Evolutionary conservation across 176 grass and related monocot species (phyloP), one percentile per base, ranked within the genome.

Genomic region (Musa itinerans): DNA sequence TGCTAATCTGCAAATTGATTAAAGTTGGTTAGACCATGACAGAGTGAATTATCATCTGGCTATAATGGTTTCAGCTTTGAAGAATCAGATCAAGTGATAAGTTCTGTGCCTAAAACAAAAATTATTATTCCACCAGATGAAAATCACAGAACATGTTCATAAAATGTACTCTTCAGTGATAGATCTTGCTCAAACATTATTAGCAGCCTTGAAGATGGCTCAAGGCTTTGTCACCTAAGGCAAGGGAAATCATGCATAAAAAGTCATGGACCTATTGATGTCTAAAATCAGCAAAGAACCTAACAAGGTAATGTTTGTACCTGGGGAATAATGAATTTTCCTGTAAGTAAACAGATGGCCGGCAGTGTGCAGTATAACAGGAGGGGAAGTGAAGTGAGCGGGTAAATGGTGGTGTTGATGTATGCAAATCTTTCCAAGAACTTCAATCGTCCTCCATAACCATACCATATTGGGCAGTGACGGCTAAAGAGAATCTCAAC

Each of bases 361-460:
- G 71, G 71, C 53, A 74, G 53, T 2, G 71, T 74, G 26, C 71
- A 74, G 26, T 74, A 74, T 24, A 74, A 54, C 10, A 74, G 52
- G 52, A 74, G 71, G 12, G 71, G 71, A 56, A 74, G 71, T 9
- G 71, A 8, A 56, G 71, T 74, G 52, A 74, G 71, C 11, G 71
- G 71, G 71, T 74, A 74, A 29, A 74, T 74, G 71, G 71, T 74
- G 52, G 71, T 74, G 16, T 74, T 74, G 71, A 74, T 74, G 53
- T 74, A 74, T 74, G 71, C 71, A 74, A 74, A 74, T 74, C 71
- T 74, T 54, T 74, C 71, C 21, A 74, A 20, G 53, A 74, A 74
- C 20, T 56, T 74, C 51, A 74, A 74, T 9, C 71, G 21, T 74
- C 71, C 71, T 26, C 71, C 71, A 56, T 74, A 74, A 74, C 71